A percentile compares a stretch with the other conserved stretches of the same genome.
Conservation (phyloP, 2,329 filamentous ascomycete species). For the Pseudogymnoascus sp. region DNA sequence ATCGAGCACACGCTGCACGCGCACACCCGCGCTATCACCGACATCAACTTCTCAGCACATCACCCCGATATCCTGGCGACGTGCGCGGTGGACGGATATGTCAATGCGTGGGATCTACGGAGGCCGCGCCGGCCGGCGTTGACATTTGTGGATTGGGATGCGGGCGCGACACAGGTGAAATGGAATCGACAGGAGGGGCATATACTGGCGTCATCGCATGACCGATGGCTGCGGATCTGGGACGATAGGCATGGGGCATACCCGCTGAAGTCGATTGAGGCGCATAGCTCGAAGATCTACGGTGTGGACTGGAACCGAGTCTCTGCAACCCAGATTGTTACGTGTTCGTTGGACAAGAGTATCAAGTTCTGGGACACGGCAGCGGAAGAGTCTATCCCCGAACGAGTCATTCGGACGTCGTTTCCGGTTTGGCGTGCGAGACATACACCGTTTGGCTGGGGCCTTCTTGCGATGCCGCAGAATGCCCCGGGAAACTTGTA, state of each 20-base stretch:
- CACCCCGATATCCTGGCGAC: conserved; percentile 85
- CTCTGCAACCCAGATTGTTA: conserved; percentile 63
- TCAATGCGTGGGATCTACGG: conserved; percentile 86
- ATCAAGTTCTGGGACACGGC: conserved; percentile 91
- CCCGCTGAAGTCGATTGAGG: conserved; percentile 76
- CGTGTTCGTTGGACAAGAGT: conserved; percentile 83
- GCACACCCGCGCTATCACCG: conserved; percentile 82
- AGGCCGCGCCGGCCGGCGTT: conserved; percentile 64
- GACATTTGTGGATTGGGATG: conserved; percentile 87
- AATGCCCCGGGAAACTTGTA: conserved; percentile 79
- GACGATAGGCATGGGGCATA: conserved; percentile 73
- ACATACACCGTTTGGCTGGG: conserved; percentile 83
- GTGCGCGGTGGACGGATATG: conserved; percentile 86
- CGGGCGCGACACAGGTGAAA: conserved; percentile 90
- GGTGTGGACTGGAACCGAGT: conserved; percentile 91
- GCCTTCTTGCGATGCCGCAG: conserved; percentile 85
- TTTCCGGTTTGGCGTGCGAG: conserved; percentile 89
- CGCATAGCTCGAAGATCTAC: conserved; percentile 89
- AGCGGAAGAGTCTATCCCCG: conserved; percentile 54
- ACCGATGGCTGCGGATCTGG: conserved; percentile 83
- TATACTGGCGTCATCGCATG: conserved; percentile 83
- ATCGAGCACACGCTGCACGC: conserved; percentile 85
- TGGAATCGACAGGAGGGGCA: conserved; percentile 85
- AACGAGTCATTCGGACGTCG: conserved; percentile 70
- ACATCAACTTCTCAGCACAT: conserved; percentile 93